Base-by-base conservation (phyloP, 2,329 filamentous ascomycete genomes). In the Diaporthe nobilis region DNA sequence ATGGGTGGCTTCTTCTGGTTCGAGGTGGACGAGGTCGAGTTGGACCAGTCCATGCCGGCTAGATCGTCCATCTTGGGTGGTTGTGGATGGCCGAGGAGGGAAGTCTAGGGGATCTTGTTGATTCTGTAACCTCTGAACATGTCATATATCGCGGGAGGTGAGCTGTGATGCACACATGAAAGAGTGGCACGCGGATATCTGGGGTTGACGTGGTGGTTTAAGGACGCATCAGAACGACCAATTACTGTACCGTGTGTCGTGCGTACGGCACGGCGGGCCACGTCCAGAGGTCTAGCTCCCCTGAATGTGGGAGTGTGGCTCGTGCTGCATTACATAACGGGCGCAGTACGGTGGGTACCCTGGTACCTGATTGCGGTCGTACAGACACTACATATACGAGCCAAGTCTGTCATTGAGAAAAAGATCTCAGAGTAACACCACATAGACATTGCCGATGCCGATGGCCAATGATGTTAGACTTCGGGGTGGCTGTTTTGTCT, bases 31-130 rank as follows among this genome's bases (percentile, higher is more conserved):
- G 77, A 82, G 78, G 81, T 79, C 76, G 82, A 81, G 67, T 85
- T 80, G 70, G 89, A 89, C 90, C 90, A 93, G 83, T 89, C 89
- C 79, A 92, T 86, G 78, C 89, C 87, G 65, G 89, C 88, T 67
- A 92, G 88, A 83, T 93, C 90, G 79, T 92, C 89, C 91, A 93
- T 93, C 74, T 81, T 85, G 61, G 51, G 55, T 72, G 58, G 42
- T 63, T 47, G 22, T 72, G 51, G n/a, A 47, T 67, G 55, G 42
- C 42, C 60, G 28, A 55, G 44, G 60, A 47, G 42, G 37, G 31
- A 12, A 53, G 22, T 74, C 42, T 75, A 75, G 49, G 73, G 73
- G 12, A 73, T 77, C 44, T 77, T 67, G 67, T 76, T 76, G 71
- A 76, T 75, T 75, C 72, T 73, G 51, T 72, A 75, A 12, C 75